Base-by-base conservation (phyloP, 2,329 filamentous ascomycete genomes). In the Gliomastix tumulicola region DNA sequence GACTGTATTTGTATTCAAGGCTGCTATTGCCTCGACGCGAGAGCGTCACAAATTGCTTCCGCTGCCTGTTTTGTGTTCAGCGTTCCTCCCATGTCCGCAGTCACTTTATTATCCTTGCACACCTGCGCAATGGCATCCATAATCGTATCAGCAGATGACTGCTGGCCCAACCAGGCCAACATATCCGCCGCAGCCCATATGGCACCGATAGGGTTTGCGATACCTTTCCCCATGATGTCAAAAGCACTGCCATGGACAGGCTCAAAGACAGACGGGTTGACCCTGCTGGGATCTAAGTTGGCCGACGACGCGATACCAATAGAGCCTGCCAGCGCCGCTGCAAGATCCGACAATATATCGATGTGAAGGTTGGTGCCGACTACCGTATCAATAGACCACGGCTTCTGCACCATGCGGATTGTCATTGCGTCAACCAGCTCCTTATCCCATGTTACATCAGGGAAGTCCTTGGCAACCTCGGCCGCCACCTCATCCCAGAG, bases 301-400 rank as follows among this genome's bases (percentile, higher is more conserved):
- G 69, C 76, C 0, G 80, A 83, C 4, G 82, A 80, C 4, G 82
- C 82, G 40, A 86, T 84, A 8, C 82, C 81, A 42, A 86, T 85
- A 3, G 74, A 80, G 0, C 82, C 82, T 4, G 81, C 80, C 7
- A 85, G 61, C 1, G 79, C 79, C 13, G 82, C 81, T 6, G 81
- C 82, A 15, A 86, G 63, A 48, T 86, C 82, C 1, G 79, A 83
- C 5, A 86, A 68, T 34, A 84, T 83, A 43, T 84, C 80, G 6
- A 77, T 78, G 41, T 68, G 66, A 20, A 80, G 49, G 44, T 82
- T 82, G 4, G 73, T 78, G 2, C 75, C 77, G 17, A 82, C 77
- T 41, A 82, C 75, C 0, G 76, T 80, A 45, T 82, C 77, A 12
- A 82, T 48, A 1, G 61, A 67, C 47, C 74, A 62, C 0, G 77